Conservation (phyloP, 192 early-diverging fungal species). For the Coemansia sp. region DNA sequence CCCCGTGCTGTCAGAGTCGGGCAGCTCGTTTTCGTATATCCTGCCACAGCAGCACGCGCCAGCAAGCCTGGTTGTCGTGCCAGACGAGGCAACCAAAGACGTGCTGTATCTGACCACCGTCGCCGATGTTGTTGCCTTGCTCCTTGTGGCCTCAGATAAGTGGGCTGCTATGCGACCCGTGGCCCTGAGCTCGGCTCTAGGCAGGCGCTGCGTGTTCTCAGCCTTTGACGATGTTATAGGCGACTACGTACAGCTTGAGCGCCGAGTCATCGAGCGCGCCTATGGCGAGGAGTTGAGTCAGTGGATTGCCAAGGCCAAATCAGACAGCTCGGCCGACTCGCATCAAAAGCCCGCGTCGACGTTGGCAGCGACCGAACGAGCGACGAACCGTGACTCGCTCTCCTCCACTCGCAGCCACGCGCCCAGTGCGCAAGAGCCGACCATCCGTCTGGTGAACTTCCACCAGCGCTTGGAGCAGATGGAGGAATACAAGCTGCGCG, state of each 20-base stretch:
- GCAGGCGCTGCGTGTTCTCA: slow-evolving; percentile 43
- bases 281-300: slow-evolving; percentile 31
- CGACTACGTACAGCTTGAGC: slow-evolving; percentile 46
- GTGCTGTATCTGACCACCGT: slow-evolving; percentile 45
- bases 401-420: slow-evolving; percentile 4
- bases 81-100: slow-evolving; percentile 45
- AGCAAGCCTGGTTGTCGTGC: slow-evolving; percentile 14
- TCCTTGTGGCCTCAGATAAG: slow-evolving; percentile 27
- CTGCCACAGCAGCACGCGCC: slow-evolving; percentile 4
- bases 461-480: slow-evolving; percentile 39
- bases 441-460: slow-evolving; percentile 28
- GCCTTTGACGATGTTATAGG: slow-evolving; percentile 40
- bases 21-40: neutral
- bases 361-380: neutral
- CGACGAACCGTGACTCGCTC: neutral
- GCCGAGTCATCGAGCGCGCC: slow-evolving; percentile 39
- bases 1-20: slow-evolving; percentile 20
- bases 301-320: slow-evolving; percentile 23
- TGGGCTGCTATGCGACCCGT: slow-evolving; percentile 38
- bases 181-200: slow-evolving; percentile 17
- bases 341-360: neutral
- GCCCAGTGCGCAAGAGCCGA: slow-evolving; percentile 10
- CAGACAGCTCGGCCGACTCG: neutral
- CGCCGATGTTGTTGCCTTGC: slow-evolving; percentile 31
- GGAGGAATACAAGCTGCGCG: slow-evolving; percentile 45